A percentile compares a stretch with the other conserved stretches of the same genome.
Evolutionary conservation across 768 basidiomycete genomes (phyloP).

Genomic region (Mycena vulgaris): DNA sequence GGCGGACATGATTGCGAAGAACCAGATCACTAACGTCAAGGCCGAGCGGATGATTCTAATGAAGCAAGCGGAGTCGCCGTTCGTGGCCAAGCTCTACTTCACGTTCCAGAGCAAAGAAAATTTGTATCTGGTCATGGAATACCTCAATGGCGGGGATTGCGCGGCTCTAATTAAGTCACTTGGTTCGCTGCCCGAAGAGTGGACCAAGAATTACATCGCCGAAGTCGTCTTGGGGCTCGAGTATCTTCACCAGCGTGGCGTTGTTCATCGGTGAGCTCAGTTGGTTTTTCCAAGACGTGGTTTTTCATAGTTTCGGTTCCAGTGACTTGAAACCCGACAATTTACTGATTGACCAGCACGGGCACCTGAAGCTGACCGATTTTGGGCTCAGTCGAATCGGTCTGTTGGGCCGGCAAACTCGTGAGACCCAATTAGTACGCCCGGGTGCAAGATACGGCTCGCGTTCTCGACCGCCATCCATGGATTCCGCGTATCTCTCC

Average conservation of each 20-base stretch:
- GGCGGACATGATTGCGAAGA: constrained; percentile 99
- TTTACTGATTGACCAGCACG: constrained; percentile 95
- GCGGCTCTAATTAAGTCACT: constrained; percentile 96
- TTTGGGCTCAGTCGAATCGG: constrained; percentile 98
- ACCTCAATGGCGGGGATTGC: constrained; percentile 98
- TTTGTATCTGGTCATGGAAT: constrained; percentile 99
- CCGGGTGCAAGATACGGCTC: constrained; percentile 71
- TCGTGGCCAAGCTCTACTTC: constrained; percentile 97
- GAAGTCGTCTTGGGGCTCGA: constrained; percentile 96
- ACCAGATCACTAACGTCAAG: constrained; percentile 99
- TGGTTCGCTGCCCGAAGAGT: constrained; percentile 95
- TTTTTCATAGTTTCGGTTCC: constrained; percentile 32
- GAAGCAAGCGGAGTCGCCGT: constrained; percentile 98
- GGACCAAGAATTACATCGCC: constrained; percentile 96
- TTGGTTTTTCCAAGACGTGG: constrained; percentile 13
- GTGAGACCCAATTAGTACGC: constrained; percentile 71
- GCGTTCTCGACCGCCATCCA: constrained; percentile 85
- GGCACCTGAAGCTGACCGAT: constrained; percentile 98
- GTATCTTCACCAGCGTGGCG: constrained; percentile 94
- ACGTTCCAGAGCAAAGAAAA: constrained; percentile 99
- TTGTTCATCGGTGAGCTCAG: constrained; percentile 92
- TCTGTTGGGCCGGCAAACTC: constrained; percentile 96
- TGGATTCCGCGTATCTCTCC: constrained; percentile 84
- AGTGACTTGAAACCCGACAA: constrained; percentile 99
- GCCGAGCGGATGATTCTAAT: constrained; percentile 99